Evolutionary conservation across 108 stramenopile species (phyloP).

Genomic region (Skeletonema costatum): DNA sequence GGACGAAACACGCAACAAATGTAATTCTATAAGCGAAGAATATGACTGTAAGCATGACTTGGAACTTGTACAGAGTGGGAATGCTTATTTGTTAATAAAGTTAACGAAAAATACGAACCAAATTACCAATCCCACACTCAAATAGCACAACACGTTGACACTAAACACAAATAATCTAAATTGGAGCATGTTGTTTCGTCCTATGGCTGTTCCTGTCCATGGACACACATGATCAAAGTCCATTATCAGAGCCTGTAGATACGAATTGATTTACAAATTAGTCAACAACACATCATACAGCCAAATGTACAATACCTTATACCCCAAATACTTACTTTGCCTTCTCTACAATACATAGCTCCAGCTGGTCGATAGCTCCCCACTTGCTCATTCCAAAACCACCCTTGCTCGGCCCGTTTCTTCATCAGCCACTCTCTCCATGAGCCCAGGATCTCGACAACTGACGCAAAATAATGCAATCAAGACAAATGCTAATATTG

Average conservation of each 20-base stretch:
- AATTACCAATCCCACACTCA: constrained; percentile 74
- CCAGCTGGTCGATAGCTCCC: constrained; percentile 89
- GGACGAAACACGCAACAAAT: neutral
- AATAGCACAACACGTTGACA: constrained; percentile 88
- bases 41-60: neutral
- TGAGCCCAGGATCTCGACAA: constrained; percentile 87
- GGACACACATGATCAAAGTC: constrained; percentile 90
- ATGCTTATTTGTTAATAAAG: neutral
- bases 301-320: neutral
- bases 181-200: constrained; percentile 72
- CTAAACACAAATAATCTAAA: constrained; percentile 84
- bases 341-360: constrained; percentile 87
- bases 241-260: constrained; percentile 59
- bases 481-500: constrained; percentile 67
- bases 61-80: neutral
- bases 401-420: constrained; percentile 84
- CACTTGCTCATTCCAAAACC: constrained; percentile 94
- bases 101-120: constrained; percentile 16
- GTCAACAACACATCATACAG: neutral
- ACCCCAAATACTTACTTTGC: constrained; percentile 48
- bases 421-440: constrained; percentile 85
- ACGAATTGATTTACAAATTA: constrained; percentile 9
- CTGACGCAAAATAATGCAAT: constrained; percentile 75
- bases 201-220: constrained; percentile 87
- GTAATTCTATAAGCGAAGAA: neutral